phyloP scores from a whole-genome alignment of 1,139 yeast genomes.

The Spathaspora sp. region DNA sequence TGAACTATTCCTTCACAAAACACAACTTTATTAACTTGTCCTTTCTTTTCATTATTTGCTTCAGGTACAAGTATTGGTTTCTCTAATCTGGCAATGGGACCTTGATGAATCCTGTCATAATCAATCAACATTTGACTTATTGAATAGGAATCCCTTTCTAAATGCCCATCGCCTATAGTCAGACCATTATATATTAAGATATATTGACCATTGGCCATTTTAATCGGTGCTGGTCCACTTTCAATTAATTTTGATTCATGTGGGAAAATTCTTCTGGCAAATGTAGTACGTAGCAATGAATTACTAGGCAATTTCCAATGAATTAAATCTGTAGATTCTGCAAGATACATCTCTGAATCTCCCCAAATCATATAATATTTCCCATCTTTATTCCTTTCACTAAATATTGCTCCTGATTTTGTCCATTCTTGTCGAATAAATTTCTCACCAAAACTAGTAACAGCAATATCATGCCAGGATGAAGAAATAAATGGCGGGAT shows the following conservation, averaged over 20 bases:
- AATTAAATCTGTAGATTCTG: slow-evolving; percentile 33
- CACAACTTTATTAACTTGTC: slow-evolving; percentile 46
- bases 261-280: slow-evolving; percentile 29
- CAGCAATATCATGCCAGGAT: slow-evolving; percentile 36
- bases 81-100: slow-evolving; percentile 43
- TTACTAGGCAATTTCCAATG: slow-evolving; percentile 32
- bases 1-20: slow-evolving; percentile 49
- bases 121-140: slow-evolving; percentile 45
- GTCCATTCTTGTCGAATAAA: slow-evolving; percentile 38
- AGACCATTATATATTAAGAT: slow-evolving; percentile 42
- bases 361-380: slow-evolving; percentile 49
- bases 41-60: slow-evolving; percentile 35
- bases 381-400: slow-evolving; percentile 33
- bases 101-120: slow-evolving; percentile 34
- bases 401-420: slow-evolving; percentile 46
- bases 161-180: slow-evolving; percentile 37
- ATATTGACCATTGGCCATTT: slow-evolving; percentile 33
- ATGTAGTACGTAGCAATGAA: slow-evolving; percentile 22
- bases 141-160: slow-evolving; percentile 33
- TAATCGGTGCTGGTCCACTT: slow-evolving; percentile 47
- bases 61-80: slow-evolving; percentile 39
- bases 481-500: slow-evolving; percentile 36
- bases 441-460: slow-evolving; percentile 21
- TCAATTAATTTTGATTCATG: slow-evolving; percentile 43
- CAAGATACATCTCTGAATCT: slow-evolving; percentile 40